Percentiles rank a stretch among this genome's conserved stretches.
phyloP scores from a whole-genome alignment of 2,329 filamentous ascomycete species.

The Camillea tinctor region DNA sequence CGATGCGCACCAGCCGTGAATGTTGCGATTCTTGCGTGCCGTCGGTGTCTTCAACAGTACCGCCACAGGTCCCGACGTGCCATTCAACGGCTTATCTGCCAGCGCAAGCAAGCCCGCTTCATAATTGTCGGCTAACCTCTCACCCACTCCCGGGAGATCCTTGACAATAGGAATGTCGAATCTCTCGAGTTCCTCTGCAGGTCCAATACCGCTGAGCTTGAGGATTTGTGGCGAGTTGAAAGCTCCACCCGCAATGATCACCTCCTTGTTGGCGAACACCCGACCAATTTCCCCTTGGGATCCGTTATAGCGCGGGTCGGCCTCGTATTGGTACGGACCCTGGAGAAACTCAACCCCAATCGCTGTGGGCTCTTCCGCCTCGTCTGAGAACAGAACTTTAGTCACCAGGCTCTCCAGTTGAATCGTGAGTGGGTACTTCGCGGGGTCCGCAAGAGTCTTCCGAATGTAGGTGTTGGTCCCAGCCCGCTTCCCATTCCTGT shows the following conservation, averaged over 20 bases:
- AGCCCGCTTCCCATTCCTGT: constrained; percentile 31
- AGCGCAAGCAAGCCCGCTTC: constrained; percentile 31
- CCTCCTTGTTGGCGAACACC: constrained; percentile 37
- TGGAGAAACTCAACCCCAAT: constrained; percentile 29
- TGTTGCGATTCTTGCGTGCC: constrained; percentile 29
- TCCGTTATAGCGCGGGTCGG: constrained; percentile 33
- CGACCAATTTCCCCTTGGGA: constrained; percentile 28
- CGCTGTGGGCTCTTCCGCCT: constrained; percentile 24
- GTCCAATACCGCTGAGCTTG: constrained; percentile 50
- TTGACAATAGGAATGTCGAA: constrained; percentile 45
- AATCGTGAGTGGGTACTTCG: constrained; percentile 44
- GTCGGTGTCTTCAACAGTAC: constrained; percentile 31
- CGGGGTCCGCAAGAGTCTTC: constrained; percentile 43
- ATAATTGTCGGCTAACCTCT: constrained; percentile 48
- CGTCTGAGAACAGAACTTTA: constrained; percentile 25
- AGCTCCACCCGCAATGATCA: constrained; percentile 49
- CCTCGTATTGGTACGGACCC: constrained; percentile 35
- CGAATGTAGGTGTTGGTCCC: constrained; percentile 49
- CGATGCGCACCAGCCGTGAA: constrained; percentile 30
- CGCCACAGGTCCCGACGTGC: constrained; percentile 30
- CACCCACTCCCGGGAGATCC: constrained; percentile 49
- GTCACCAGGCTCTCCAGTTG: constrained; percentile 31
- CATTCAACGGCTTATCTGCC: constrained; percentile 26
- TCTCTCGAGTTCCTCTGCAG: constrained; percentile 39
- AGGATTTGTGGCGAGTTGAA: constrained; percentile 53